Evolutionary conservation across 2,329 filamentous ascomycete species (phyloP).

Genomic region (Gliomastix tumulicola): DNA sequence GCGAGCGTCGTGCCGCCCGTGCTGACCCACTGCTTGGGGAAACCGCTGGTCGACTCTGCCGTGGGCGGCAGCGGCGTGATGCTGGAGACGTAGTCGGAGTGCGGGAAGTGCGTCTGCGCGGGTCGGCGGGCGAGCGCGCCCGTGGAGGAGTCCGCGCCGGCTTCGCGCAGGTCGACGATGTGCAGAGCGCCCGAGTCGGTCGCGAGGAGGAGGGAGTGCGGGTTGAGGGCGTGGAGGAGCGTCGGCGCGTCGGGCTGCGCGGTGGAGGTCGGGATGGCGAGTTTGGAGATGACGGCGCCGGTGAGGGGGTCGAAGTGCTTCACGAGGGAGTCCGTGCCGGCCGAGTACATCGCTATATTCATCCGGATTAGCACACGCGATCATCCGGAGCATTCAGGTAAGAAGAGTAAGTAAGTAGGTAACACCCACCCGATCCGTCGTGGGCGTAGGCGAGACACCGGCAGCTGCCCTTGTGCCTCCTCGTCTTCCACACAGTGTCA

Average conservation of each 20-base stretch:
- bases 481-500: slow-evolving; percentile 78
- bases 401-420: too few relatives aligned
- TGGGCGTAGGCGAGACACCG: slow-evolving; percentile 70
- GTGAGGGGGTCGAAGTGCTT: slow-evolving; percentile 51
- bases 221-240: slow-evolving; percentile 75
- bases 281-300: slow-evolving; percentile 71
- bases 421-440: slow-evolving; percentile 67
- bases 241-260: slow-evolving; percentile 64
- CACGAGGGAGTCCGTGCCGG: slow-evolving; percentile 52
- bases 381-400: slow-evolving; percentile 20
- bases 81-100: slow-evolving; percentile 89
- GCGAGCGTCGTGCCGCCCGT: slow-evolving; percentile 88
- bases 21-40: slow-evolving; percentile 90
- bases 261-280: slow-evolving; percentile 60
- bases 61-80: slow-evolving; percentile 77
- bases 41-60: slow-evolving; percentile 76
- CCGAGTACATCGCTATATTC: slow-evolving; percentile 49
- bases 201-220: slow-evolving; percentile 79
- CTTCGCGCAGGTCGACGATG: slow-evolving; percentile 72
- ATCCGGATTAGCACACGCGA: background rate
- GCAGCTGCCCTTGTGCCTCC: slow-evolving; percentile 91
- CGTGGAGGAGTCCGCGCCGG: slow-evolving; percentile 24
- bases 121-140: slow-evolving; percentile 54
- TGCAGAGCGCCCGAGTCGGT: slow-evolving; percentile 88
- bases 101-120: slow-evolving; percentile 74